Base-by-base conservation (phyloP, 2,329 filamentous ascomycete genomes). In the Cordyceps cateniannulata region DNA sequence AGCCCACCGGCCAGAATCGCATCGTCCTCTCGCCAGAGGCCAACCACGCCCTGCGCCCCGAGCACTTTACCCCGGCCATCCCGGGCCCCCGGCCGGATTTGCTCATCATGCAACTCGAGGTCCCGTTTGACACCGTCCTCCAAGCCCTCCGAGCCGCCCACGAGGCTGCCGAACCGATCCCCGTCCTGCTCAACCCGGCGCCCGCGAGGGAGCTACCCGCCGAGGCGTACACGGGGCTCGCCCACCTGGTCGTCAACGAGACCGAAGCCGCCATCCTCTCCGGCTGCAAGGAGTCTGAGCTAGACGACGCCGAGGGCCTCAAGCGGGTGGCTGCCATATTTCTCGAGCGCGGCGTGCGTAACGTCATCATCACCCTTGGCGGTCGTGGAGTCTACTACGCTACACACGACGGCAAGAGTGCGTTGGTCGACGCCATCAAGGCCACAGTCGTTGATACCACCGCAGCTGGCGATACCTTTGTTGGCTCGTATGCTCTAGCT, bases 391-490 rank as follows among this genome's bases (percentile, higher is more conserved):
- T 88, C 29, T 91, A 85, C 71, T 91, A 83, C 70, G 77, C 81
- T 59, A 82, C 79, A 22, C 74, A 66, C 48, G 66, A 63, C 3
- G 74, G 72, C 25, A 68, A 67, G 48, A 77, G 77, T 57, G 80
- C 77, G 1, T 69, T 85, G 65, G 73, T 92, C 5, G 72, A 77
- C 2, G 91, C 90, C 0, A 80, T 84, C 63, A 88, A 89, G 73
- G 88, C 91, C 4, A 75, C 72, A 22, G 93, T 98, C 1, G 85
- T 97, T 5, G 93, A 98, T 72, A 98, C 93, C 1, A 98, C 93
- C 8, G 93, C 89, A 1, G 95, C 95, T 5, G 93, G 93, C 0
- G 93, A 98, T 72, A 97, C 93, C 0, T 97, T 97, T 75, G 90
- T 96, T 5, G 93, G 95, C 2, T 89, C 85, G 24, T 96, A 96